A percentile compares a stretch with the other conserved stretches of the same genome.
These are phyloP conservation scores for Nyctanthes arbortristis DNA, from an alignment of 257 asterid species.

Conservation along the genomic window DNA sequence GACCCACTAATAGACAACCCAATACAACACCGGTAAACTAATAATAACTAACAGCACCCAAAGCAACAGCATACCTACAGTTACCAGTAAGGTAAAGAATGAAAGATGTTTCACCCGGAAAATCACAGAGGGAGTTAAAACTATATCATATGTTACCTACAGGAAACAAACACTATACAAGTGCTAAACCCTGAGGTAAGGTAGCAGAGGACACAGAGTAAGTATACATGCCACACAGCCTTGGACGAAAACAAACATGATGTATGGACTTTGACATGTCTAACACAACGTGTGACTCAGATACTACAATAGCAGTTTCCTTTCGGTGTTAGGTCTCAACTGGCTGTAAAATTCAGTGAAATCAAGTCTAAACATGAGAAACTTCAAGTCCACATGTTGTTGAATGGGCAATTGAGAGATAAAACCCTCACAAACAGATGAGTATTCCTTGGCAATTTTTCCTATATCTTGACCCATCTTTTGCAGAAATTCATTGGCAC, in stretches of 20 bases:
- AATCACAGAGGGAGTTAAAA: not conserved
- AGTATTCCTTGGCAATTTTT: conserved; percentile 75
- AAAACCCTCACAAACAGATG: conserved; percentile 81
- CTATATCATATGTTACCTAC: conserved; percentile 27
- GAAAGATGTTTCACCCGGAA: conserved; percentile 11
- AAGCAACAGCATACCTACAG: conserved; percentile 40
- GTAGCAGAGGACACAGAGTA: conserved; percentile 28
- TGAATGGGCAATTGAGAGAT: conserved; percentile 87
- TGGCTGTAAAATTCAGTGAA: conserved; percentile 91
- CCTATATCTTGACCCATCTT: conserved; percentile 80
- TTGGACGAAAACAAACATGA: conserved; percentile 24
- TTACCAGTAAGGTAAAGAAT: conserved; percentile 32
- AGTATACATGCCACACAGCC: conserved; percentile 29
- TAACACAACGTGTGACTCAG: conserved; percentile 10
- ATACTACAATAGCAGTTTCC: conserved; percentile 48
- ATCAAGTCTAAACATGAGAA: conserved; percentile 89
- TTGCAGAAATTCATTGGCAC: conserved; percentile 80
- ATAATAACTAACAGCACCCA: conserved; percentile 18
- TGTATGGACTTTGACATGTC: conserved; percentile 10
- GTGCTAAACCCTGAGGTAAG: conserved; percentile 29
- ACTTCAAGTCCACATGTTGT: conserved; percentile 86
- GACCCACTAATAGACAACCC: conserved; percentile 35
- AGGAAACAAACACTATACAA: conserved; percentile 30
- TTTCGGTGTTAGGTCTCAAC: conserved; percentile 45
- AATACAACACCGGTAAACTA: conserved; percentile 29